These are phyloP conservation scores for Scopulariopsis brevicaulis DNA, from an alignment of 2,329 filamentous ascomycete species.

Conservation along the genomic window DNA sequence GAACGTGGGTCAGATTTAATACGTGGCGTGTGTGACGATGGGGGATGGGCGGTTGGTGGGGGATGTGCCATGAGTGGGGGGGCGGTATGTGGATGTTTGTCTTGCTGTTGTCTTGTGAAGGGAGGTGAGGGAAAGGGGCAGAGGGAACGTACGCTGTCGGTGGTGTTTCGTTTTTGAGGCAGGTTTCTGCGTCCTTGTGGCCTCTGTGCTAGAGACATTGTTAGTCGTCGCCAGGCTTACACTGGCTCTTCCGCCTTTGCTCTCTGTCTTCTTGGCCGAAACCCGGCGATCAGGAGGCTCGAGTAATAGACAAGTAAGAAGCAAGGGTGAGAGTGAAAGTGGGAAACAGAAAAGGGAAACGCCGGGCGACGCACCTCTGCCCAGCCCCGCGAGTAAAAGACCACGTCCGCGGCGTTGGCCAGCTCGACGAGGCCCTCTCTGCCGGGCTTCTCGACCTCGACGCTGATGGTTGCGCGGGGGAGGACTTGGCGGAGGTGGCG, in stretches of 20 bases:
- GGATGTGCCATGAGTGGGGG: background rate
- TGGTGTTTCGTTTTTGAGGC: slow-evolving; percentile 4
- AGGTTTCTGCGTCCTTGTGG: background rate
- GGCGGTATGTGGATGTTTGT: background rate
- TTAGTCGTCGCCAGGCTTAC: background rate
- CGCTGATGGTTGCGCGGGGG: slow-evolving; percentile 43
- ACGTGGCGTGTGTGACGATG: background rate
- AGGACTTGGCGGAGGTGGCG: slow-evolving; percentile 34
- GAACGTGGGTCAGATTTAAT: background rate
- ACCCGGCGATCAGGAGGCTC: background rate
- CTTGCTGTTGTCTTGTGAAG: background rate
- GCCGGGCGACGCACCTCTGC: slow-evolving; percentile 40
- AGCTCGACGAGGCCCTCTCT: slow-evolving; percentile 47
- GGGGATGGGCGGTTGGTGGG: background rate
- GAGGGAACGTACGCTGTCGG: slow-evolving; percentile 5
- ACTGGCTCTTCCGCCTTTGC: background rate
- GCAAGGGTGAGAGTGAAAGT: slow-evolving; percentile 5
- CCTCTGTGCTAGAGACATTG: background rate
- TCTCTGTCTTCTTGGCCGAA: background rate
- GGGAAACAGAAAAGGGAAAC: background rate
- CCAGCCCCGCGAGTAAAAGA: slow-evolving; percentile 66
- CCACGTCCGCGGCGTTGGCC: slow-evolving; percentile 51
- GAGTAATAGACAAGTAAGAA: slow-evolving; percentile 11
- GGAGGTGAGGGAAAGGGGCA: background rate
- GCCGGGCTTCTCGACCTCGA: slow-evolving; percentile 62